Evolutionary conservation across 2,329 filamentous ascomycete species (phyloP), one percentile per base, ranked within the genome.

Genomic region (Claviceps maximensis): DNA sequence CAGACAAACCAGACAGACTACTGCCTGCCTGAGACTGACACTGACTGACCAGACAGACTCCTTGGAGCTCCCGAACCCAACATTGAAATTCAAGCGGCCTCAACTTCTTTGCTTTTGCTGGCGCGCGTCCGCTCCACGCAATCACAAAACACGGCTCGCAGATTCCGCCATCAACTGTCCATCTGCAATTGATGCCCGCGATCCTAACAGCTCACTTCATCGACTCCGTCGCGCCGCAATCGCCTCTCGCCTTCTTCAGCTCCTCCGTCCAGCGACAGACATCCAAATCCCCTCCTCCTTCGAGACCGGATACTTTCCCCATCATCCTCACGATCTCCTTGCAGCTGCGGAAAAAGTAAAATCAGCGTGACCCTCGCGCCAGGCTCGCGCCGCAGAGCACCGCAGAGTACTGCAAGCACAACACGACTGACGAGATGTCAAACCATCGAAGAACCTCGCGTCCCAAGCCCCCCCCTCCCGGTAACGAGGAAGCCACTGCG

Each of bases 401-500:
- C 7, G 15, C 15, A 27, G 12, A 40, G 36, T 19, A 45, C 45
- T 56, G 21, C 44, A 23, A 15, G 41, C 29, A 36, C 13, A 47
- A 19, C n/a, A 19, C 19, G 46, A 23, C 46, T 4, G 44, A 36
- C n/a, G 6, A 36, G 9, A 68, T 65, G 59, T 69, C 58, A 12
- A 54, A 71, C 58, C 65, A 71, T 59, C 70, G 70, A 36, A 82
- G 70, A 36, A 82, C 79, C 29, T 83, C 83, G 53, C 83, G 86
- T 55, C 75, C 78, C 56, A 88, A 86, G 70, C 84, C 83, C 58
- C 73, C 76, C 46, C 79, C 79, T 48, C 78, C 82, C 54, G 86
- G 86, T 65, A 90, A 95, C 67, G 91, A 97, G 69, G 89, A 96
- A 73, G 90, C 91, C 25, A 83, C 85, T 49, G 75, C 80, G 8